Percentiles rank a stretch among this genome's conserved stretches.
These are phyloP conservation scores for thale cress (Arabidopsis thaliana) DNA, from an alignment of 345 rosid genomes.

Conservation along the genomic window DNA sequence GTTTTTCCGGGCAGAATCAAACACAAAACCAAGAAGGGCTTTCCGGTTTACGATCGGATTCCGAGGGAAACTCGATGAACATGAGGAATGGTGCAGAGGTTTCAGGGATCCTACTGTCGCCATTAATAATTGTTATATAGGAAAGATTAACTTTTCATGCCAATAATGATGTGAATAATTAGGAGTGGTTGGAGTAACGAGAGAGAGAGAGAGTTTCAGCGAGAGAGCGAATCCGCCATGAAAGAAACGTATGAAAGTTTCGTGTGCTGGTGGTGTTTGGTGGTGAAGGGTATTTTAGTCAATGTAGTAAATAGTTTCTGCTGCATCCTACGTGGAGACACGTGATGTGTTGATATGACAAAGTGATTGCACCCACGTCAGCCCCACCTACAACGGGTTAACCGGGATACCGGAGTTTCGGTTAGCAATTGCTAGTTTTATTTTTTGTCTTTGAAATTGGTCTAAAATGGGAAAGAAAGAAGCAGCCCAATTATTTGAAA, in stretches of 20 bases:
- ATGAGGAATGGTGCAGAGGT: constrained; percentile 43
- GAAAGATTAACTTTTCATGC: background rate
- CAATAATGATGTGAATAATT: constrained; percentile 16
- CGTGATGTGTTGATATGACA: constrained; percentile 31
- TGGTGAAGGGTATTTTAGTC: constrained; percentile 47
- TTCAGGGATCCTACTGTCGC: constrained; percentile 29
- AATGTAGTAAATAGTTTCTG: background rate
- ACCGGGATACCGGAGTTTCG: constrained; percentile 22
- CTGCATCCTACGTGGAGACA: constrained; percentile 50
- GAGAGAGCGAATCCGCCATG: constrained; percentile 27
- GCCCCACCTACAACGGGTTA: constrained; percentile 22
- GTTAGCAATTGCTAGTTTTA: no score
- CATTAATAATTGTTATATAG: constrained; percentile 15
- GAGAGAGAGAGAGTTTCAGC: constrained; percentile 1
- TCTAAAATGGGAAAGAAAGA: background rate
- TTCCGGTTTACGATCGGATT: constrained; percentile 32
- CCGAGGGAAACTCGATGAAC: constrained; percentile 31
- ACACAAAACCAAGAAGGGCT: constrained; percentile 45
- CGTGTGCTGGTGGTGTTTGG: constrained; percentile 30
- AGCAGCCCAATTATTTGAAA: constrained; percentile 12
- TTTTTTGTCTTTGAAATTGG: background rate
- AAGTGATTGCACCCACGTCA: constrained; percentile 34
- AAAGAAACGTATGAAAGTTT: constrained; percentile 30
- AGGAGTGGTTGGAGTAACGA: background rate
- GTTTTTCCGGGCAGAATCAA: background rate